These are phyloP conservation scores for Claviceps fusiformis DNA, from an alignment of 2,329 filamentous ascomycete species.

Conservation along the genomic window DNA sequence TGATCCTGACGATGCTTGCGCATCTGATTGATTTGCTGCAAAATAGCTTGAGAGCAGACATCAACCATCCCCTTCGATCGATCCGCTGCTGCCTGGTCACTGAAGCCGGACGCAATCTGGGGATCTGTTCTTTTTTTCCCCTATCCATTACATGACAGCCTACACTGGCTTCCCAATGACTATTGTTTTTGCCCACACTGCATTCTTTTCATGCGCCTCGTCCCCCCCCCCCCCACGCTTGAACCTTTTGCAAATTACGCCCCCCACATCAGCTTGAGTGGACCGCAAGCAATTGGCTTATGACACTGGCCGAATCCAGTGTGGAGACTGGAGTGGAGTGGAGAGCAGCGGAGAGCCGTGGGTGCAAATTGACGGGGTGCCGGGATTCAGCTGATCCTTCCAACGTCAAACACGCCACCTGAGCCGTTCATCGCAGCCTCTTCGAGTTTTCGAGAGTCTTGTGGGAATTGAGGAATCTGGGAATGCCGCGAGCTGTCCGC, in stretches of 20 bases:
- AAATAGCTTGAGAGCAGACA: background rate
- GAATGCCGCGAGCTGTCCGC: background rate
- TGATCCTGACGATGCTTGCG: background rate
- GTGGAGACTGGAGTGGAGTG: slow-evolving; percentile 9
- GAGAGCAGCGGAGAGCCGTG: background rate
- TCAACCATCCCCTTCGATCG: background rate
- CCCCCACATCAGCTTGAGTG: slow-evolving; percentile 21
- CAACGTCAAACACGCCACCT: slow-evolving; percentile 3
- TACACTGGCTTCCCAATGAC: background rate
- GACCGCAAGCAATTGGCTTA: slow-evolving; percentile 14
- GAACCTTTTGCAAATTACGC: slow-evolving; percentile 17
- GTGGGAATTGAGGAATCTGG: background rate
- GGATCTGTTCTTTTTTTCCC: background rate
- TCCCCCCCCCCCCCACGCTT: slow-evolving; percentile 8
- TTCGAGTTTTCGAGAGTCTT: background rate
- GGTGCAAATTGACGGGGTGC: background rate
- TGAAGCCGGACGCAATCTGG: background rate
- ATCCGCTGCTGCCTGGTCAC: background rate
- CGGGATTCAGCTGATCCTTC: slow-evolving; percentile 11
- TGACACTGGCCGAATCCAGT: slow-evolving; percentile 11
- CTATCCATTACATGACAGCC: too few species aligned
- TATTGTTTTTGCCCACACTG: slow-evolving; percentile 9
- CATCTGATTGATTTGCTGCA: background rate
- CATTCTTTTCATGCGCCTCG: slow-evolving; percentile 12
- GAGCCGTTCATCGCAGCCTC: background rate